phyloP scores from a whole-genome alignment of 2,329 filamentous ascomycete species.

The Aspergillus persii region DNA sequence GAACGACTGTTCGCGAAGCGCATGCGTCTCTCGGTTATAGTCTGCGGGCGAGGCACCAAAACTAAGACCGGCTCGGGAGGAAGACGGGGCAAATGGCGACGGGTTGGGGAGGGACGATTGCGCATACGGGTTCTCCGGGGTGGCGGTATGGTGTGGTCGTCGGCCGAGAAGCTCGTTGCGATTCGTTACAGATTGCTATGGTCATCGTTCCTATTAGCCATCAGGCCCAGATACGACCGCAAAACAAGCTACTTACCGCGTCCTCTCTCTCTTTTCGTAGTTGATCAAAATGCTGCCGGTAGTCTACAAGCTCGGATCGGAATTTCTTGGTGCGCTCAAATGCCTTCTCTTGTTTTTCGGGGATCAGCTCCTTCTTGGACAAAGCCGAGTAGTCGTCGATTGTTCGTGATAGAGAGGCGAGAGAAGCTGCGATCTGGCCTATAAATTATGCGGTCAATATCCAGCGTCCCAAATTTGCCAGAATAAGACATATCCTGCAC shows the following conservation, averaged over 20 bases:
- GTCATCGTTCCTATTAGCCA: background rate
- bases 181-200: conserved; percentile 61
- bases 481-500: background rate
- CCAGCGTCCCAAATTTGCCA: background rate
- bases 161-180: conserved; percentile 81
- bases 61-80: conserved; percentile 38
- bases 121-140: conserved; percentile 91
- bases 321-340: conserved; percentile 83
- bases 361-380: conserved; percentile 83
- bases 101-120: conserved; percentile 51
- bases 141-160: conserved; percentile 72
- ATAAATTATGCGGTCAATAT: conserved; percentile 19
- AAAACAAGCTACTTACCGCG: conserved; percentile 44
- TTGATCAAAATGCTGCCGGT: conserved; percentile 71
- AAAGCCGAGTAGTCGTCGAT: conserved; percentile 88
- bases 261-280: conserved; percentile 78
- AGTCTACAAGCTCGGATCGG: conserved; percentile 75
- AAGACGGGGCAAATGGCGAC: conserved; percentile 43
- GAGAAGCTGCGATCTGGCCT: conserved; percentile 73
- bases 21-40: conserved; percentile 72
- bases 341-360: conserved; percentile 89
- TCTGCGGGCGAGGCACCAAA: conserved; percentile 53
- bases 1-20: conserved; percentile 85
- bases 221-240: background rate
- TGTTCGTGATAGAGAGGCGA: conserved; percentile 81